phyloP scores from a whole-genome alignment of 1,284 basidiomycete genomes.

The Malassezia obtusa region DNA sequence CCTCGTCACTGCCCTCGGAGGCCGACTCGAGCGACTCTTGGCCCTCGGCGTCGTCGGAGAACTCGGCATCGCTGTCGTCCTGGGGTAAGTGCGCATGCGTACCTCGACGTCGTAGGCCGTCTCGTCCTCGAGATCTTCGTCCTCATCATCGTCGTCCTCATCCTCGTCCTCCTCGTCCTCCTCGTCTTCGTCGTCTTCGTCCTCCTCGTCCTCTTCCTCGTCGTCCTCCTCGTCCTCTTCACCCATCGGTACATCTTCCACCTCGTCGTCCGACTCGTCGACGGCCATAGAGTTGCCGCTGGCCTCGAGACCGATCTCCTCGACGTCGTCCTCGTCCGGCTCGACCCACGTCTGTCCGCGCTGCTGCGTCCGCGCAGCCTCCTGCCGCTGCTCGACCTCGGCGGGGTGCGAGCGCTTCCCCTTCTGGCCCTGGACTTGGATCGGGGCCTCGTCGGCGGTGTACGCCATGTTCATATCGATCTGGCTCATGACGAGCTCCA shows the following conservation, averaged over 20 bases:
- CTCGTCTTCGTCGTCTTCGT: constrained; percentile 14
- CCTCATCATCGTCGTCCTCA: constrained; percentile 15
- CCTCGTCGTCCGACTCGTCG: constrained; percentile 25
- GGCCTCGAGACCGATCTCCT: constrained; percentile 31
- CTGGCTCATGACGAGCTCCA: constrained; percentile 87
- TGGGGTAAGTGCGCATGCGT: too few relatives aligned
- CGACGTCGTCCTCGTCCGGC: constrained; percentile 24
- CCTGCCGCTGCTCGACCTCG: constrained; percentile 20
- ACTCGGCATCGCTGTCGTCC: constrained; percentile 3
- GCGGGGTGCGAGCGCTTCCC: constrained; percentile 10
- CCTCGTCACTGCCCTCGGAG: neutral
- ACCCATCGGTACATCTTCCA: constrained; percentile 16
- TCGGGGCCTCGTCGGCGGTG: constrained; percentile 20
- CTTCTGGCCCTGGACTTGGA: constrained; percentile 32
- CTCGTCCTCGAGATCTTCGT: constrained; percentile 23
- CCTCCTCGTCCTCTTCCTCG: constrained; percentile 11
- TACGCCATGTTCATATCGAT: constrained; percentile 62
- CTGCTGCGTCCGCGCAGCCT: constrained; percentile 16
- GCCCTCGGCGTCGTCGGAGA: constrained; percentile 1
- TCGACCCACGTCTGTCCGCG: constrained; percentile 35
- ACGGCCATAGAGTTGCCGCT: constrained; percentile 22
- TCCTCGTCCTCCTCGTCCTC: constrained; percentile 5
- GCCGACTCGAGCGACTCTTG: neutral
- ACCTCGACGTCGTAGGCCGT: constrained; percentile 23
- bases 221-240: constrained; percentile 8